These are phyloP conservation scores for Solanum tacnaense DNA, from an alignment of 257 asterid genomes.

Conservation along the genomic window DNA sequence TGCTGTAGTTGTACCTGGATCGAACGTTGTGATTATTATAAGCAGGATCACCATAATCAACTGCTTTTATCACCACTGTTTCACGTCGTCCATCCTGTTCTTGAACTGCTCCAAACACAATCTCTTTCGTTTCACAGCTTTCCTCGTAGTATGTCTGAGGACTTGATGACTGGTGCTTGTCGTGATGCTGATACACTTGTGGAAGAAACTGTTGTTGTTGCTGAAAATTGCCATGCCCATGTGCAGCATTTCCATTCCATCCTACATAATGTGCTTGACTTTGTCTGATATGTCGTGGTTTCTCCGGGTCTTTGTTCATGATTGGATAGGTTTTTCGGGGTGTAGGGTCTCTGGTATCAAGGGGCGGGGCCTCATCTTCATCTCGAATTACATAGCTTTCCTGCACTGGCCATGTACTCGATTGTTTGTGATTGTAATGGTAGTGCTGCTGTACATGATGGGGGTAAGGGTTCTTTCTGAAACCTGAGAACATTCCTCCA, in stretches of 20 bases:
- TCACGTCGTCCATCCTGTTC: constrained; percentile 73
- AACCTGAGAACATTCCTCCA: constrained; percentile 55
- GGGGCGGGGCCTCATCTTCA: not conserved
- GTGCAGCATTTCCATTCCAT: not conserved
- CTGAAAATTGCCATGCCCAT: constrained; percentile 4
- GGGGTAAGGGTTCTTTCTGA: constrained; percentile 33
- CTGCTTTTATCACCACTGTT: constrained; percentile 76
- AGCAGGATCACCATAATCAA: constrained; percentile 57
- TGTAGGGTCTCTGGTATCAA: constrained; percentile 1
- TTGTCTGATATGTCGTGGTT: not conserved
- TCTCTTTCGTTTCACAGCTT: constrained; percentile 57
- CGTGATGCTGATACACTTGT: constrained; percentile 40
- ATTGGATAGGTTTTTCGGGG: constrained; percentile 1
- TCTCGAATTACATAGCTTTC: constrained; percentile 5
- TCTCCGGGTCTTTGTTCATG: not conserved
- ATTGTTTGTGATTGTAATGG: constrained; percentile 5
- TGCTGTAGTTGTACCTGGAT: constrained; percentile 55
- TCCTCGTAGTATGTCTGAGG: constrained; percentile 60
- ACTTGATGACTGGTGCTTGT: constrained; percentile 50
- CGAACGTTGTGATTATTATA: constrained; percentile 37
- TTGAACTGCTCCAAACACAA: constrained; percentile 90
- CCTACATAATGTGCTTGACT: not conserved
- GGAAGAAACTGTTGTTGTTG: constrained; percentile 14
- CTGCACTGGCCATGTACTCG: not conserved
- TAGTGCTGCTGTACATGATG: constrained; percentile 19